phyloP scores from a whole-genome alignment of 1,284 basidiomycete species.

The Pseudozyma tsukubaensis region DNA sequence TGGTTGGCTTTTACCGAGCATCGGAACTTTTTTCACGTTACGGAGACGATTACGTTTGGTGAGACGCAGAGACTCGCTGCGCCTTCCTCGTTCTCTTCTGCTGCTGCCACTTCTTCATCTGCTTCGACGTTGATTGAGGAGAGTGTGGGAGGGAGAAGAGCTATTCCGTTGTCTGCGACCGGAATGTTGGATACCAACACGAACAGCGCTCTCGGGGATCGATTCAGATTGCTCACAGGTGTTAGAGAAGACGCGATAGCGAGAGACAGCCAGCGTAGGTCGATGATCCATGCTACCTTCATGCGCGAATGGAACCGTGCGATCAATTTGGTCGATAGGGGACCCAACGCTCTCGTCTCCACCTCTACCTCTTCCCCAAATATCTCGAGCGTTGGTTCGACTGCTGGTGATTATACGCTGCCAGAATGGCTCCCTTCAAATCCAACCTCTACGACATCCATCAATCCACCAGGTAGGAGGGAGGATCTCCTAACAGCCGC shows the following conservation, averaged over 20 bases:
- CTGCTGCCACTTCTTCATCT: constrained; percentile 1
- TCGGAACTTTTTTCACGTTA: constrained; percentile 46
- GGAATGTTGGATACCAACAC: constrained; percentile 6
- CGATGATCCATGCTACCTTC: constrained; percentile 41
- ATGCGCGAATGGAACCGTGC: constrained; percentile 46
- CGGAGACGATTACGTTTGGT: constrained; percentile 50
- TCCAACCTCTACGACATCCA: constrained; percentile 11
- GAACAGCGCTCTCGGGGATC: constrained; percentile 12
- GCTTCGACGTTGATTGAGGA: not conserved
- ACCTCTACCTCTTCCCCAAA: not conserved
- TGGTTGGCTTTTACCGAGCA: constrained; percentile 61
- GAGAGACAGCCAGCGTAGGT: constrained; percentile 27
- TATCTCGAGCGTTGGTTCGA: no score
- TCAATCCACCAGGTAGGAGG: not conserved
- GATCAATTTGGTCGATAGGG: constrained; percentile 24
- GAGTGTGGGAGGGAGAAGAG: not conserved
- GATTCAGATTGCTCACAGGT: constrained; percentile 25
- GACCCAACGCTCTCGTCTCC: not conserved
- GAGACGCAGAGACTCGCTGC: constrained; percentile 34
- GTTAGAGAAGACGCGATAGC: constrained; percentile 22
- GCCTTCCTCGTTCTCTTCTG: no score
- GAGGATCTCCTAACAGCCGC: constrained; percentile 14
- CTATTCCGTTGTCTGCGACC: not conserved
- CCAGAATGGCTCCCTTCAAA: constrained; percentile 14
- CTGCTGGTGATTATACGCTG: not conserved